Evolutionary conservation across 768 basidiomycete genomes (phyloP), one percentile per base, ranked within the genome.

Genomic region (Dentipellis fragilis): DNA sequence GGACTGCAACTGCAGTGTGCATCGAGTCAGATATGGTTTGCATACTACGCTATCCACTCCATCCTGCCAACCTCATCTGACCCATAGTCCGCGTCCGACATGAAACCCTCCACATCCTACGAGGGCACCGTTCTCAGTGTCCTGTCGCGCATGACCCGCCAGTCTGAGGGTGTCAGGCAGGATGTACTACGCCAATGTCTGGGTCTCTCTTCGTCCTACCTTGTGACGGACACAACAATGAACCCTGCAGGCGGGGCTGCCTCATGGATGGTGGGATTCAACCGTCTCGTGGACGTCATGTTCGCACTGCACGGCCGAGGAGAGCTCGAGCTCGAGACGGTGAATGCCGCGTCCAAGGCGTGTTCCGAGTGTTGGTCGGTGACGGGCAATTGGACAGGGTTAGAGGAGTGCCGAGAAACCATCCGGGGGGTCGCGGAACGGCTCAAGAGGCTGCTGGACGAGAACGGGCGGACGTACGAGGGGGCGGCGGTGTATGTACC

Each of bases 331-430:
- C 71, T 86, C n/a, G 86, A 85, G 59, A 90, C 89, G 6, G 66
- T 91, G 45, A 83, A 81, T 63, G 81, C 78, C 42, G 86, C 86
- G 7, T 83, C 82, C 50, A 79, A 75, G 63, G 74, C 79, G 12
- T 89, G 87, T 62, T 86, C 85, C 16, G 89, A 92, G 65, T 89
- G 88, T 66, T 92, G 89, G 89, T 81, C 75, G 14, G 79, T 81
- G 2, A 80, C 83, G 0, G 81, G 79, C 0, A 78, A 80, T 17
- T 90, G 86, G 85, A 72, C 77, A 34, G 84, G 81, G 14, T 69
- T 90, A 58, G 80, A 80, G 45, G 80, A 81, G 19, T 80, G 80
- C 63, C 74, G 80, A 55, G 79, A 80, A n/a, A 74, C 76, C 4
- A 81, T 91, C 19, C 75, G 78, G 39, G 77, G 73, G 37, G 76